Evolutionary conservation across 306 rosid species (phyloP), one percentile per base, ranked within the genome.

Genomic region (Quillaja saponaria): DNA sequence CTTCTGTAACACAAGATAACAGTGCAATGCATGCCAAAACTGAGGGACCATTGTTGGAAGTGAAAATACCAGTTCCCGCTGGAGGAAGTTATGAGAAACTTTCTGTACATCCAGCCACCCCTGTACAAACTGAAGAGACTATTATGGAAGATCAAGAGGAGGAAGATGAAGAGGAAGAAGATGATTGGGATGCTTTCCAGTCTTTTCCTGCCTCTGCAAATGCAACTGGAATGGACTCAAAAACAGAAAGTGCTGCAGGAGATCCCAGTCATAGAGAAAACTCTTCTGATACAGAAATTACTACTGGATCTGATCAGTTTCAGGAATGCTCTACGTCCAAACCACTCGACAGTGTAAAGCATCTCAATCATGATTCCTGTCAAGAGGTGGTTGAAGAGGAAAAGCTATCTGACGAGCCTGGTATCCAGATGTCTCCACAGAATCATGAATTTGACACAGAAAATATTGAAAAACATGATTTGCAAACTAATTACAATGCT

Each of bases 151-250:
- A 74, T 17, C 80, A 80, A 34, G 90, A 76, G 50, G 81, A 79
- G 51, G 84, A 72, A 19, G 82, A 80, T 40, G 90, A 78, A 1
- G 80, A 76, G 35, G 83, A 85, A 65, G 96, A 87, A 35, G 95
- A 91, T 66, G 96, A 86, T 61, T 91, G 98, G 98, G 98, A 91
- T 79, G 77, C 87, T 41, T 91, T 88, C 72, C 98, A 88, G 78
- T 91, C 96, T 56, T 84, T 91, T 62, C 82, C 98, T 45, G 85
- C 85, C 45, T 68, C 96, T 38, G 61, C 71, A 77, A 72, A 45
- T 66, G 84, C 74, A 64, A 81, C 73, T 57, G 85, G 51, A 60
- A 71, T 68, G 44, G 82, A 83, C 47, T 58, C 83, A 38, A 53
- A 72, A 60, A 47, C 61, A 56, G 84, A 70, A 69, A 5, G 65